Evolutionary conservation across 2,329 filamentous ascomycete species (phyloP).

Genomic region (Paecilomyces niveus): DNA sequence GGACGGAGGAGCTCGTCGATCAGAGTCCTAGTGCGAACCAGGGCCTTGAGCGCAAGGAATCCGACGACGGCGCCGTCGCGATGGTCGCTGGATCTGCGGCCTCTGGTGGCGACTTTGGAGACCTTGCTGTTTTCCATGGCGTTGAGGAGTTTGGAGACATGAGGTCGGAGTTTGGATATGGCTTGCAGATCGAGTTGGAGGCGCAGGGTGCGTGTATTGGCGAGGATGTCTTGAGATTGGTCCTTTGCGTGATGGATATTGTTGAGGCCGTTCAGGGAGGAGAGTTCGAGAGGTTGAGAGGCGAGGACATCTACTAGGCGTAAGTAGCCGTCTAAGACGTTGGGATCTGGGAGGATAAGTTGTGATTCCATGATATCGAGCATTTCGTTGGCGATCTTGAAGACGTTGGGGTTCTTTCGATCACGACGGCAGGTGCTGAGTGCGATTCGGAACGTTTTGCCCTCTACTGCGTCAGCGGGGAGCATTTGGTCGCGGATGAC

Average conservation of each 20-base stretch:
- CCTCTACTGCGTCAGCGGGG: conserved; percentile 38
- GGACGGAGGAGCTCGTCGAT: conserved; percentile 28
- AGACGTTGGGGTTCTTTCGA: conserved; percentile 63
- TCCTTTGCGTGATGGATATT: conserved; percentile 5
- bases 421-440: conserved; percentile 70
- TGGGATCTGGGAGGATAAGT: conserved; percentile 22
- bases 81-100: conserved; percentile 7
- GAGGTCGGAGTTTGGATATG: conserved; percentile 18
- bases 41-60: conserved; percentile 12
- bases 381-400: conserved; percentile 58
- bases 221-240: conserved; percentile 15
- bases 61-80: conserved; percentile 18
- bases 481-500: conserved; percentile 50
- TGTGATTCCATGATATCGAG: conserved; percentile 54
- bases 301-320: conserved; percentile 18
- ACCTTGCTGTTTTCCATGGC: conserved; percentile 15
- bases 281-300: conserved; percentile 20
- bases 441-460: conserved; percentile 61
- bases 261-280: conserved; percentile 20
- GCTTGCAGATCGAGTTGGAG: conserved; percentile 17
- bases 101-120: conserved; percentile 1
- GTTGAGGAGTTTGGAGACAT: conserved; percentile 19
- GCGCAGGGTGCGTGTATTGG: conserved; percentile 16
- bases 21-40: conserved; percentile 22
- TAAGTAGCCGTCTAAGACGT: conserved; percentile 22